Evolutionary conservation across 495 filamentous ascomycete species (phyloP), one percentile per base, ranked within the genome.

Genomic region (Neurospora hispaniola): DNA sequence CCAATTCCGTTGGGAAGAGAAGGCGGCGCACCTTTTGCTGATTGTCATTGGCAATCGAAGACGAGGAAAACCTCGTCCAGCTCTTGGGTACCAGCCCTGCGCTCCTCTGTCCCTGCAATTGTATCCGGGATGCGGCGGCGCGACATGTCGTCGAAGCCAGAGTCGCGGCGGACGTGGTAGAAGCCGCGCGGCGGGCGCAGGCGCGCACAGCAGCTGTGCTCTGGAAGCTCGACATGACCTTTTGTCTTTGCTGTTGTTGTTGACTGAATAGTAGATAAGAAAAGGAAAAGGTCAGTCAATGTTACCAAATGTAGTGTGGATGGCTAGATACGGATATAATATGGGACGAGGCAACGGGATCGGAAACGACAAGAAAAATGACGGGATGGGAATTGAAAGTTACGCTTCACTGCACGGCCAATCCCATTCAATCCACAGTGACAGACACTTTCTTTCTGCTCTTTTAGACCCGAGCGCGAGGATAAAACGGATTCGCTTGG

Each of bases 21-120:
- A 44, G 42, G 42, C 42, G 8, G 7, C 75, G 20, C 80, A 90
- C 90, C 84, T 88, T 88, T 77, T 92, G 90, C 81, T 93, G 90
- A 74, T 84, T 82, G 71, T 93, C 89, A 42, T 81, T 82, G 23
- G 84, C 83, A 75, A 85, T 79, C 23, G 87, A 82, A 74, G 85
- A 82, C 74, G 84, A 83, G 31, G 82, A 85, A 75, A 85, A 82
- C 70, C 78, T 74, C 71, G 44, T 73, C 72, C 62, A 27, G 48
- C 41, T 71, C 35, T 62, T 62, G 11, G n/a, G 20, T 27, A 42
- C 12, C 59, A 62, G 31, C 23, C 54, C 31, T 39, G 71, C 69
- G 42, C 41, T 62, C 40, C 54, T 54, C 41, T 59, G 71, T n/a
- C 59, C 69, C 16, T 76, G 74, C 4, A 74, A 27, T 46, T 69